A percentile compares a stretch with the other conserved stretches of the same genome.
These are phyloP conservation scores for Aspergillus tubingensis DNA, from an alignment of 2,329 filamentous ascomycete genomes.

Conservation along the genomic window DNA sequence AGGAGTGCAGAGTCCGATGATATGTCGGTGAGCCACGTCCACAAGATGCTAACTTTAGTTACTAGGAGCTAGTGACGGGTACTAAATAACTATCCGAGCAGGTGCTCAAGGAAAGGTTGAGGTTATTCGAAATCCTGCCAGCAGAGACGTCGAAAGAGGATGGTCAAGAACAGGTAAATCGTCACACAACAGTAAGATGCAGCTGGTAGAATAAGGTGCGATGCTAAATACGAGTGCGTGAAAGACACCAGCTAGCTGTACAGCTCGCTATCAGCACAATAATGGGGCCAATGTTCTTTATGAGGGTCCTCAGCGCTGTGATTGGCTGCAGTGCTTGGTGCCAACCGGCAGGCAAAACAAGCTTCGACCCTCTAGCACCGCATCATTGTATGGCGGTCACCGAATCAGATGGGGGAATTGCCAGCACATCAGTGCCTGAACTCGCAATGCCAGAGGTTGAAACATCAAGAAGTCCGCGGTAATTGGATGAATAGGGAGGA, in stretches of 20 bases:
- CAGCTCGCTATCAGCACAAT: neutral
- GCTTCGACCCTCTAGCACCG: neutral
- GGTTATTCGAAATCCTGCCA: neutral
- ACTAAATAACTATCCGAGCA: neutral
- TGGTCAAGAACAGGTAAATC: neutral
- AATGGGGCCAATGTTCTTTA: neutral
- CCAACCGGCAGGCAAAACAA: slow-evolving; percentile 6
- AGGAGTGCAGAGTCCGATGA: neutral
- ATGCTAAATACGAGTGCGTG: neutral
- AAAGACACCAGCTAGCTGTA: neutral
- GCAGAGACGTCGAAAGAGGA: neutral
- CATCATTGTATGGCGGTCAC: slow-evolving; percentile 2
- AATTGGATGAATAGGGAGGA: neutral
- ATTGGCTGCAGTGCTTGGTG: slow-evolving; percentile 2
- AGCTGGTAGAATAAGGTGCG: neutral
- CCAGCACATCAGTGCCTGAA: neutral
- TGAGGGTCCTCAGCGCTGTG: neutral
- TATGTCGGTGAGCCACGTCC: slow-evolving; percentile 7
- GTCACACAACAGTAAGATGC: neutral
- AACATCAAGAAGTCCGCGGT: neutral
- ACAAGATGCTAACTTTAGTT: neutral
- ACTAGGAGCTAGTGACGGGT: slow-evolving; percentile 1
- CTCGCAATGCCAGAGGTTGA: neutral
- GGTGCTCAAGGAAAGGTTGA: neutral
- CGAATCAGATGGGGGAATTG: neutral